phyloP scores from a whole-genome alignment of 306 rosid species.

The Adenanthera pavonina region DNA sequence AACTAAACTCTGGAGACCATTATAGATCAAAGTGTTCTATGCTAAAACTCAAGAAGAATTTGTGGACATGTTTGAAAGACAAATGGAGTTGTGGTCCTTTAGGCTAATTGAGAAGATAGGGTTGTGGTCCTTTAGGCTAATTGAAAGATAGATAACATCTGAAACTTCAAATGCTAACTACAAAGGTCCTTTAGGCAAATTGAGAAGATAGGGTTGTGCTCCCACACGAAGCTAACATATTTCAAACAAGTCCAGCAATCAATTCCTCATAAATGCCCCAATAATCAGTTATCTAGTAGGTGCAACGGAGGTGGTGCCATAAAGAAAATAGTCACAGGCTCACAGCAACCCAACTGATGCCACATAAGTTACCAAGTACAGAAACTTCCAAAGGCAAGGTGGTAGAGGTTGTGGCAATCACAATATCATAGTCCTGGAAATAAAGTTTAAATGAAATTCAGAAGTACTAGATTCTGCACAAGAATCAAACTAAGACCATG shows the following conservation, averaged over 20 bases:
- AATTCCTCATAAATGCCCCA: not conserved
- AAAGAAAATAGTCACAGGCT: not conserved
- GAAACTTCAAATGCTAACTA: no score
- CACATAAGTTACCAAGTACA: constrained; percentile 6
- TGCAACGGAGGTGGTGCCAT: not conserved
- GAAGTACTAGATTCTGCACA: constrained; percentile 40
- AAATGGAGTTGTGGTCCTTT: not conserved
- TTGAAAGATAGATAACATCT: no score
- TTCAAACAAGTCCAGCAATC: constrained; percentile 18
- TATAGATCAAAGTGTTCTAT: not conserved
- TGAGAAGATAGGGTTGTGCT: not conserved
- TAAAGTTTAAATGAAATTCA: constrained; percentile 15
- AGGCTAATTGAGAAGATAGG: no score
- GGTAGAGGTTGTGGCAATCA: constrained; percentile 1
- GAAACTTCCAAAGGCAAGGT: constrained; percentile 20
- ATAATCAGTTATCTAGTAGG: not conserved
- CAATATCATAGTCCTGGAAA: constrained; percentile 19
- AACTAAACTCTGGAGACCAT: not conserved
- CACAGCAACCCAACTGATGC: constrained; percentile 16
- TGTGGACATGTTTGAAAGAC: not conserved
- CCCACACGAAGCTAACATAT: constrained; percentile 14
- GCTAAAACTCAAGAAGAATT: not conserved
- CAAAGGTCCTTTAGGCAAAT: no score
- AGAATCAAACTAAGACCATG: constrained; percentile 41
- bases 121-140: no score